Base-by-base conservation (phyloP, 176 grass and related monocot species). In the Aegilops longissima region DNA sequence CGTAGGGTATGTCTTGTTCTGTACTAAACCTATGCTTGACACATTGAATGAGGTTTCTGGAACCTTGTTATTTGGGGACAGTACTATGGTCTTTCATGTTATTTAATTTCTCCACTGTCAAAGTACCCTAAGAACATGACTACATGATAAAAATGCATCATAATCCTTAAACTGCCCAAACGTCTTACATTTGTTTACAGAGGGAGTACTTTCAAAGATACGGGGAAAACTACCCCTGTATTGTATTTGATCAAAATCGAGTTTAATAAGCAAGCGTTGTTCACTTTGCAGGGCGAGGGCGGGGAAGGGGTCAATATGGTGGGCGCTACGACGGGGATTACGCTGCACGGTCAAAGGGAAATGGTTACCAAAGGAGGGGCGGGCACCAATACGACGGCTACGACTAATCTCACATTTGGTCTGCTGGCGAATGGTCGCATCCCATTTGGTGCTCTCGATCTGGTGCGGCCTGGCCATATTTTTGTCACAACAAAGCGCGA, bases 271-370 rank as follows among this genome's bases (percentile, higher is more conserved):
- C 17, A 58, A 42, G n/a, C 6, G 24, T 65, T 87, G 38, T 59
- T 59, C 87, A 23, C 1, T 73, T 34, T 87, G 38, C 77, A 90
- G 91, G 87, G 70, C 62, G 84, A 29, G 87, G 81, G 13, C 81
- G 91, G n/a, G 84, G 91, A 77, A 83, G 80, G 84, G 87, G 81
- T 16, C 90, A 74, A 80, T 78, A 31, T 56, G 76, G 76, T 84
- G 91, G 83, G 18, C 69, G 84, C 20, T 80, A 77, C 27, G 84
- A 89, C 1, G 66, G 42, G 56, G 91, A 92, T 34, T 92, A 90
- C 39, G 14, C 70, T 70, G 65, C 61, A 61, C 87, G 77, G 35
- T 81, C 87, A 4, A 92, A 80, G 70, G 87, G 81, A 77, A 92
- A 81, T 44, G 84, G 81, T 25, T 70, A 81, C 39, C 84, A 84